phyloP scores from a whole-genome alignment of 139 green algal genomes.

The Picochlorum sp. region DNA sequence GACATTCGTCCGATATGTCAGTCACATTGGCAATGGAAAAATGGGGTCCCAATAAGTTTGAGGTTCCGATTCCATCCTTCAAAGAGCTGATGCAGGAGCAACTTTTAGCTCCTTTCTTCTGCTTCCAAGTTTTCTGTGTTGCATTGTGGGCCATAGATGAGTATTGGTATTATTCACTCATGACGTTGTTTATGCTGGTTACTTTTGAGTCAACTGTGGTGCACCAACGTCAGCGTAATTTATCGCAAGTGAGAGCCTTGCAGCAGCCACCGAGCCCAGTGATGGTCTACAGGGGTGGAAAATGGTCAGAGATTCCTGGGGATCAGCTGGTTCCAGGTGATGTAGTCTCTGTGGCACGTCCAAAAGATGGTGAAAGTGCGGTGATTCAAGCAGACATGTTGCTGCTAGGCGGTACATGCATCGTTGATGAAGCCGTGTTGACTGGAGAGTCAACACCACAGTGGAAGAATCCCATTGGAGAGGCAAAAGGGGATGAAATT shows the following conservation, averaged over 20 bases:
- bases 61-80: constrained; percentile 71
- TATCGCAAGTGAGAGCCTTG: constrained; percentile 76
- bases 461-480: constrained; percentile 69
- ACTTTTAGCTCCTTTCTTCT: constrained; percentile 94
- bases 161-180: constrained; percentile 97
- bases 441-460: constrained; percentile 86
- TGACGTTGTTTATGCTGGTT: constrained; percentile 96
- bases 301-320: constrained; percentile 61
- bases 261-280: constrained; percentile 62
- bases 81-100: constrained; percentile 75
- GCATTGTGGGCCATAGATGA: constrained; percentile 89
- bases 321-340: constrained; percentile 88
- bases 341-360: constrained; percentile 72
- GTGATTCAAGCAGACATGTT: constrained; percentile 84
- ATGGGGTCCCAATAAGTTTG: constrained; percentile 64
- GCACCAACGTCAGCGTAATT: constrained; percentile 71
- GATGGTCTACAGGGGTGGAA: constrained; percentile 45
- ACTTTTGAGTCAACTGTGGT: constrained; percentile 97
- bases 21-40: constrained; percentile 38
- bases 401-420: constrained; percentile 81
- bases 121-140: constrained; percentile 95
- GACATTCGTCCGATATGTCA: constrained; percentile 34
- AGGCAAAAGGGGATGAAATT: constrained; percentile 24
- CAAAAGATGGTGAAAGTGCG: constrained; percentile 16
- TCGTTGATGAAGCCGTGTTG: constrained; percentile 94